phyloP scores from a whole-genome alignment of 2,329 filamentous ascomycete genomes.

The Botrytis sinoallii region DNA sequence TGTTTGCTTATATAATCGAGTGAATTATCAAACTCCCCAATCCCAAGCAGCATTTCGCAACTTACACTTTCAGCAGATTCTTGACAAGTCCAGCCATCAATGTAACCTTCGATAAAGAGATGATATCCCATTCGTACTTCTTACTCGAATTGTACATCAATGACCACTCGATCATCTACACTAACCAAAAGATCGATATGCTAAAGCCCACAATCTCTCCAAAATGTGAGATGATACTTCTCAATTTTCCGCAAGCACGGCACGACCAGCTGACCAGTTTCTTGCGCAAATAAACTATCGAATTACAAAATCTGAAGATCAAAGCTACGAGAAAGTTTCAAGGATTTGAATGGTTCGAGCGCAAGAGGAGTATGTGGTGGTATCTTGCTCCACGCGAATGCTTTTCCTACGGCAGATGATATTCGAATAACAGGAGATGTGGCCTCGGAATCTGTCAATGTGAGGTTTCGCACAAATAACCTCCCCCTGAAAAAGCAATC shows the following conservation, averaged over 20 bases:
- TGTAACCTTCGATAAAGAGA: neutral
- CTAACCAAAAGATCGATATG: neutral
- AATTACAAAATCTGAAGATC: too few relatives aligned
- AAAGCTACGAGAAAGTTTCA: neutral
- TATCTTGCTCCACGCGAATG: neutral
- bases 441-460: neutral
- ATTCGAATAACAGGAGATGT: neutral
- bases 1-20: neutral
- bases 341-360: neutral
- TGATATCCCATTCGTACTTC: neutral
- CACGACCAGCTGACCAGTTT: too few relatives aligned
- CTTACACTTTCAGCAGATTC: too few relatives aligned
- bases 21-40: too few relatives aligned
- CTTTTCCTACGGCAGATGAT: neutral
- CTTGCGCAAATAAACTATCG: neutral
- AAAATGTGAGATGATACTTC: neutral
- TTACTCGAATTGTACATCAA: neutral
- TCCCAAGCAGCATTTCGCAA: neutral
- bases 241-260: neutral
- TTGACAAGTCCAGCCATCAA: neutral
- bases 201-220: neutral
- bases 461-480: neutral
- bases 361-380: neutral
- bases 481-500: neutral
- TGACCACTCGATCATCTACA: too few relatives aligned